These are phyloP conservation scores for Elaeis oleifera DNA, from an alignment of 202 grass and related monocot genomes.

Conservation along the genomic window DNA sequence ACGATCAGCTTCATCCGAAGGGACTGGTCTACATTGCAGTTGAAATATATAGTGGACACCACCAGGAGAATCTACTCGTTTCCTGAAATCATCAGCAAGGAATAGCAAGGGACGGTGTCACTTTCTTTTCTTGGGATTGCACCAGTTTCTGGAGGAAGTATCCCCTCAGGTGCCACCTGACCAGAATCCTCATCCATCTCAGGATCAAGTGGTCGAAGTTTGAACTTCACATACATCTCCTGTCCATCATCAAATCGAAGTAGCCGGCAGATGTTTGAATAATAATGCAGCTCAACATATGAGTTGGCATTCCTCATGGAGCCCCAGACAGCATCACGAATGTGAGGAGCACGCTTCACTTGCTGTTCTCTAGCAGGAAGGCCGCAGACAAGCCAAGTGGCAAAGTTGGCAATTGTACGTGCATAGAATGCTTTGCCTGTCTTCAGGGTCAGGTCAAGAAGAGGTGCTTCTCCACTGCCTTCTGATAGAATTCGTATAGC, in stretches of 20 bases:
- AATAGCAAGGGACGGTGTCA: slow-evolving; percentile 54
- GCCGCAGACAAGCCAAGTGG: slow-evolving; percentile 57
- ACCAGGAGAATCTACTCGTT: slow-evolving; percentile 27
- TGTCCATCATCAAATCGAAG: slow-evolving; percentile 45
- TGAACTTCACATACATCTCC: slow-evolving; percentile 68
- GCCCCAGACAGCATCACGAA: slow-evolving; percentile 62
- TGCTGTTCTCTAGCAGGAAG: slow-evolving; percentile 58
- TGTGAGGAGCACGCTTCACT: slow-evolving; percentile 43
- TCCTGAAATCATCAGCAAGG: slow-evolving; percentile 51
- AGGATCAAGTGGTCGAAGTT: slow-evolving; percentile 37
- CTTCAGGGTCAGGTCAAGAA: slow-evolving; percentile 54
- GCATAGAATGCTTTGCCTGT: slow-evolving; percentile 61
- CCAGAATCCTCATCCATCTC: slow-evolving; percentile 41
- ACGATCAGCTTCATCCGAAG: slow-evolving; percentile 15
- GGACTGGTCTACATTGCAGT: slow-evolving; percentile 46
- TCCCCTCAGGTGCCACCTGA: slow-evolving; percentile 34
- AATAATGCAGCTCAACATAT: slow-evolving; percentile 55
- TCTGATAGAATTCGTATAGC: slow-evolving; percentile 46
- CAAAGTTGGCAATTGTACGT: slow-evolving; percentile 47
- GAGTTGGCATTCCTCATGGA: slow-evolving; percentile 56
- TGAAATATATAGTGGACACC: slow-evolving; percentile 52
- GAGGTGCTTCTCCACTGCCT: slow-evolving; percentile 32
- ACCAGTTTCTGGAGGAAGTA: slow-evolving; percentile 56
- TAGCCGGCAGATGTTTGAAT: slow-evolving; percentile 60
- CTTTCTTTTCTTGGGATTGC: slow-evolving; percentile 51